Conservation (phyloP, 208 protist species). For the Vickermania ingenoplastis region DNA sequence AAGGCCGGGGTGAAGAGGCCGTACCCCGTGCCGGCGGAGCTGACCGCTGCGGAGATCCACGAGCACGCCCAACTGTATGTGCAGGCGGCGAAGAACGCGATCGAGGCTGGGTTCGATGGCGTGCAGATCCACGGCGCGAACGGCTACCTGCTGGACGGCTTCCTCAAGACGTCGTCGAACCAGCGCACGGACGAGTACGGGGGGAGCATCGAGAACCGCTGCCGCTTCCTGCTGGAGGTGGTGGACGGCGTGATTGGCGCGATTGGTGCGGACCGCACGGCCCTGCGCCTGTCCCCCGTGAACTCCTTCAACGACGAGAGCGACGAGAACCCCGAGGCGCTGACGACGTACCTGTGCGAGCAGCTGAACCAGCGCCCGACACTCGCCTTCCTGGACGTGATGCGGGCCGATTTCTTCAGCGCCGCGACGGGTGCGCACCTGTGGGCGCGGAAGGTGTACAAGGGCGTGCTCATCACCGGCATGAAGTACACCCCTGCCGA, state of each 20-base stretch:
- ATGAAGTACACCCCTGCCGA: constrained; percentile 31
- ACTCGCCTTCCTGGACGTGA: constrained; percentile 34
- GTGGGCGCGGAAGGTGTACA: constrained; percentile 34
- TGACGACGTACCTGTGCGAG: constrained; percentile 35
- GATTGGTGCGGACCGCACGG: constrained; percentile 29
- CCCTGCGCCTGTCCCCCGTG: constrained; percentile 48
- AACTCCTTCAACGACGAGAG: constrained; percentile 27
- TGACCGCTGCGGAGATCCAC: constrained; percentile 63
- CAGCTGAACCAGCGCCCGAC: constrained; percentile 32
- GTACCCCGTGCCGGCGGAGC: constrained; percentile 16
- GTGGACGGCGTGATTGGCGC: constrained; percentile 37
- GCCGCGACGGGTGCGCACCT: constrained; percentile 12
- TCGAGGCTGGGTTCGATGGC: constrained; percentile 81
- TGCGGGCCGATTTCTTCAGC: constrained; percentile 20
- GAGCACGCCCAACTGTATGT: constrained; percentile 39
- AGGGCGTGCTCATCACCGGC: constrained; percentile 30
- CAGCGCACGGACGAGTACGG: constrained; percentile 81
- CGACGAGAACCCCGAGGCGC: constrained; percentile 24
- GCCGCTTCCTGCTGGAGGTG: constrained; percentile 64
- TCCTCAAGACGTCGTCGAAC: constrained; percentile 69
- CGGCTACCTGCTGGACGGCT: constrained; percentile 87
- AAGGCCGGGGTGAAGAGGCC: constrained; percentile 12
- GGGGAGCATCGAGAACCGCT: constrained; percentile 66
- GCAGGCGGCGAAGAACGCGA: constrained; percentile 48
- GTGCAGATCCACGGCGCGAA: constrained; percentile 86